Evolutionary conservation across 805 yeast genomes (phyloP).

Genomic region (Huiozyma naganishii): DNA sequence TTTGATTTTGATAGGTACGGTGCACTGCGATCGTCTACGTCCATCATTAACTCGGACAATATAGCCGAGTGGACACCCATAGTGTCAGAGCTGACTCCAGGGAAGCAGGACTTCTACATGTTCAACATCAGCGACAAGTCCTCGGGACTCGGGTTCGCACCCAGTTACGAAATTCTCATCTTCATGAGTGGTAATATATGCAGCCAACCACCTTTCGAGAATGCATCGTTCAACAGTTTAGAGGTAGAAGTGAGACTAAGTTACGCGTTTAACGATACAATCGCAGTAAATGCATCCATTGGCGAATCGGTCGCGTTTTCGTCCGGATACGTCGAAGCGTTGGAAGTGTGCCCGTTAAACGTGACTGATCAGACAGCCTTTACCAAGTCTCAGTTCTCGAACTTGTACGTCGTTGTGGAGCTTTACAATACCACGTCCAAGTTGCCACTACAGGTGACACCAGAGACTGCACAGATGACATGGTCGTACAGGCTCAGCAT

Average conservation of each 20-base stretch:
- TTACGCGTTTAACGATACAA: slow-evolving; percentile 21
- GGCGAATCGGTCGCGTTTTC: slow-evolving; percentile 10
- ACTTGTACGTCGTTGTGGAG: slow-evolving; percentile 19
- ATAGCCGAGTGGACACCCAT: slow-evolving; percentile 27
- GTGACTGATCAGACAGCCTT: slow-evolving; percentile 4
- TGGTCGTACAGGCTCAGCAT: slow-evolving; percentile 64
- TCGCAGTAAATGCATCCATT: slow-evolving; percentile 8
- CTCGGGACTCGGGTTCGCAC: slow-evolving; percentile 2
- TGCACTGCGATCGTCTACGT: neutral
- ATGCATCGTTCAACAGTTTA: neutral
- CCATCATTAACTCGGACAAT: slow-evolving; percentile 19
- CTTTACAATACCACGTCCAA: slow-evolving; percentile 16
- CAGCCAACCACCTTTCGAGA: slow-evolving; percentile 11
- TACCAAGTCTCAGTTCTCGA: slow-evolving; percentile 14
- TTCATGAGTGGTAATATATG: slow-evolving; percentile 30
- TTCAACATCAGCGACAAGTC: slow-evolving; percentile 13
- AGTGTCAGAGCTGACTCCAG: slow-evolving; percentile 19
- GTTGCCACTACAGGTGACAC: slow-evolving; percentile 4
- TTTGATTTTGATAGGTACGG: too few relatives aligned
- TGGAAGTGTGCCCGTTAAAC: slow-evolving; percentile 19
- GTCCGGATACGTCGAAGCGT: slow-evolving; percentile 23
- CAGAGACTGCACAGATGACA: neutral
- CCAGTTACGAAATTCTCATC: slow-evolving; percentile 18
- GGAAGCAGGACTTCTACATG: slow-evolving; percentile 16
- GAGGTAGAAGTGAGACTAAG: slow-evolving; percentile 15